phyloP scores from a whole-genome alignment of 106 monocot species.

The Platanthera zijinensis region DNA sequence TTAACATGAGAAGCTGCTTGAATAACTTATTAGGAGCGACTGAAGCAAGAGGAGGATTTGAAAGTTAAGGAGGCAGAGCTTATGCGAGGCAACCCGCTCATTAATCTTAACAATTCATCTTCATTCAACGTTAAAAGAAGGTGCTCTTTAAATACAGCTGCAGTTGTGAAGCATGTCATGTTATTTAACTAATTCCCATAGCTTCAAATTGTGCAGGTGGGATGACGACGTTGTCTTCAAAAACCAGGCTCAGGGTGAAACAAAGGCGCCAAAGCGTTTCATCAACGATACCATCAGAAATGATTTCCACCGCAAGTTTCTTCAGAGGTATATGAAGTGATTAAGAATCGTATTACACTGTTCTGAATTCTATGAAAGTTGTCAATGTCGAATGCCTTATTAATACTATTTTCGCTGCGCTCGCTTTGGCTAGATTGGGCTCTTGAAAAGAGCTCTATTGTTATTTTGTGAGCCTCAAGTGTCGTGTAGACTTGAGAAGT shows the following conservation, averaged over 20 bases:
- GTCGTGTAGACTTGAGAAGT: too few species aligned
- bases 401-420: too few species aligned
- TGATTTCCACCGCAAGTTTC: slow-evolving; percentile 90
- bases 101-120: slow-evolving; percentile 68
- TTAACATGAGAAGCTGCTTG: not conserved
- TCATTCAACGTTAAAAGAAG: slow-evolving; percentile 89
- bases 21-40: slow-evolving; percentile 43
- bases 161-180: not conserved
- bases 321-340: slow-evolving; percentile 96
- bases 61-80: slow-evolving; percentile 86
- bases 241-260: slow-evolving; percentile 84
- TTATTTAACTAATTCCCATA: not conserved
- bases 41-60: slow-evolving; percentile 78
- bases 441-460: too few species aligned
- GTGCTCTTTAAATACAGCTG: slow-evolving; percentile 8
- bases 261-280: slow-evolving; percentile 85
- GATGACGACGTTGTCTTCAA: slow-evolving; percentile 97
- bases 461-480: too few species aligned
- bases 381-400: too few species aligned
- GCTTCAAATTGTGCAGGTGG: slow-evolving; percentile 45
- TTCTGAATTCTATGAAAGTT: too few species aligned
- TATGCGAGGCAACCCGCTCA: slow-evolving; percentile 87
- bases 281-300: slow-evolving; percentile 94
- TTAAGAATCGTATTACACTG: not conserved
- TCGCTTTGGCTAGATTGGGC: too few species aligned